Percentiles rank a stretch among this genome's conserved stretches.
These are phyloP conservation scores for Phytomonas francai DNA, from an alignment of 208 protist species.

Conservation along the genomic window DNA sequence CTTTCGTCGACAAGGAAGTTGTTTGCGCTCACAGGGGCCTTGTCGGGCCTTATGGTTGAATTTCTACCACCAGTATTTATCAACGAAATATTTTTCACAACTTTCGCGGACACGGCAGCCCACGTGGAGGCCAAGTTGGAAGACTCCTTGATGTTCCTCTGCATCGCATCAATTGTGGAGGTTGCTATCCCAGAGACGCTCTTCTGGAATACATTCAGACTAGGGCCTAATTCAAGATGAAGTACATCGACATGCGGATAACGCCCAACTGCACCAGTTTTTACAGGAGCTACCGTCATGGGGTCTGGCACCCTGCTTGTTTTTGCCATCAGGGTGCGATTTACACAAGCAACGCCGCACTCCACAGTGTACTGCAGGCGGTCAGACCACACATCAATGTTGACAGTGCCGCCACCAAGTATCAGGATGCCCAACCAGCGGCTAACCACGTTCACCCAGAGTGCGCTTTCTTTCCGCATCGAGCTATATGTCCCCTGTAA, in stretches of 20 bases:
- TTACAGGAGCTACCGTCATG: background rate
- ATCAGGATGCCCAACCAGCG: constrained; percentile 50
- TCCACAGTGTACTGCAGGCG: constrained; percentile 40
- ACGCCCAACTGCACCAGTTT: background rate
- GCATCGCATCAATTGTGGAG: background rate
- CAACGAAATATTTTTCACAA: background rate
- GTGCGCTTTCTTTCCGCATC: constrained; percentile 28
- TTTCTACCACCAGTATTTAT: background rate
- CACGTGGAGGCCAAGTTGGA: background rate
- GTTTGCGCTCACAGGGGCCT: background rate
- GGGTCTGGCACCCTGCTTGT: constrained; percentile 12
- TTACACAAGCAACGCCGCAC: constrained; percentile 1
- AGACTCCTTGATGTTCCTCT: background rate
- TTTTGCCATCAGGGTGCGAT: constrained; percentile 2
- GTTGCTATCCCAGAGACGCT: background rate
- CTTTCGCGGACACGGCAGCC: background rate
- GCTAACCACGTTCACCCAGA: constrained; percentile 56
- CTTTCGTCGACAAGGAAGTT: background rate
- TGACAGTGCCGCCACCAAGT: constrained; percentile 57
- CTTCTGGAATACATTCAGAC: background rate
- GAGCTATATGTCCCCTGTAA: constrained; percentile 1
- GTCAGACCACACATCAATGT: constrained; percentile 54
- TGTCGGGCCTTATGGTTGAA: background rate
- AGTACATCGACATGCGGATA: background rate
- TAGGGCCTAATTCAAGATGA: background rate